Evolutionary conservation across 2,329 filamentous ascomycete species (phyloP).

Genomic region (Purpureocillium lavendulum): DNA sequence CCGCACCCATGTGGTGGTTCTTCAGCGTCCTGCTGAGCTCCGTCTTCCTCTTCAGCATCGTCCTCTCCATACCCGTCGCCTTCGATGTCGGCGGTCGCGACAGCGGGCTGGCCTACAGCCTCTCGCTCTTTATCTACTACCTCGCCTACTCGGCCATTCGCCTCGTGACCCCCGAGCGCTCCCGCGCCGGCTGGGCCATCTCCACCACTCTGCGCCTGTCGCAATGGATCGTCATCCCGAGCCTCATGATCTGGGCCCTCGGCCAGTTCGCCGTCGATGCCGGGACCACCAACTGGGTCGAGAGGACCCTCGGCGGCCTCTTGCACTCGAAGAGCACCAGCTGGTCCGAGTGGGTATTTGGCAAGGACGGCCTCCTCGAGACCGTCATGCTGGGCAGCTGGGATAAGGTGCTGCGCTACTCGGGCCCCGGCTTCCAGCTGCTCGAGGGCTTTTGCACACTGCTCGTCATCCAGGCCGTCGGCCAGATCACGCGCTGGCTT

Average conservation of each 20-base stretch:
- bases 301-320: slow-evolving; percentile 64
- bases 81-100: slow-evolving; percentile 97
- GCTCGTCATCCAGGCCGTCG: slow-evolving; percentile 87
- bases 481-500: slow-evolving; percentile 89
- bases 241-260: slow-evolving; percentile 86
- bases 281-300: slow-evolving; percentile 71
- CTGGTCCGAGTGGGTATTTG: slow-evolving; percentile 79
- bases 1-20: slow-evolving; percentile 67
- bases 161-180: slow-evolving; percentile 70
- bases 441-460: slow-evolving; percentile 95
- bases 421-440: slow-evolving; percentile 88
- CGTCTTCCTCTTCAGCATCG: slow-evolving; percentile 82
- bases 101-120: slow-evolving; percentile 87
- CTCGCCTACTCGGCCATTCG: slow-evolving; percentile 76
- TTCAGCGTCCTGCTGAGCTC: slow-evolving; percentile 71
- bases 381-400: slow-evolving; percentile 73
- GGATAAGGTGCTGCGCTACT: slow-evolving; percentile 84
- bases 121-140: slow-evolving; percentile 84
- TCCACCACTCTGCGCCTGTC: slow-evolving; percentile 62
- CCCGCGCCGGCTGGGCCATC: slow-evolving; percentile 64
- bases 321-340: slow-evolving; percentile 54
- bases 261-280: slow-evolving; percentile 91
- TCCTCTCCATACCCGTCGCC: slow-evolving; percentile 91
- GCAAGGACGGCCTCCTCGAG: slow-evolving; percentile 75
- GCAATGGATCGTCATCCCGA: slow-evolving; percentile 82